phyloP scores from a whole-genome alignment of 106 monocot genomes.

The Dendrobium catenatum region DNA sequence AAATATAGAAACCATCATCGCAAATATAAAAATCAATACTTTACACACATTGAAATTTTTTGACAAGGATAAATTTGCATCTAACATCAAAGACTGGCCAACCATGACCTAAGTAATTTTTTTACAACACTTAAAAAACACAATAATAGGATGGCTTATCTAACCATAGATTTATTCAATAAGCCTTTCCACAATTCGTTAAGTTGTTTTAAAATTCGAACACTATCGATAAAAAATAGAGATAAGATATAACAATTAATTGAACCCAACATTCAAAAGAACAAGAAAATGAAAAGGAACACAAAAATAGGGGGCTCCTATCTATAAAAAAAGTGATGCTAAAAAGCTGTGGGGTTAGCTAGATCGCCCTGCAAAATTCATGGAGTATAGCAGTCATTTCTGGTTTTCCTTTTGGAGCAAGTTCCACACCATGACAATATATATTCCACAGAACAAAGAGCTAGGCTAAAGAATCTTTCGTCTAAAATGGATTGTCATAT shows the following conservation, averaged over 20 bases:
- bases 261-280: neutral
- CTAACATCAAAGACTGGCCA: neutral
- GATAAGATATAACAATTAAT: neutral
- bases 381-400: too few species aligned
- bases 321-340: neutral
- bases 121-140: neutral
- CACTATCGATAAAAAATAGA: neutral
- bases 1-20: neutral
- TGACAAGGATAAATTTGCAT: neutral
- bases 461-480: too few species aligned
- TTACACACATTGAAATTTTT: neutral
- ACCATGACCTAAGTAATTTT: neutral
- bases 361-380: neutral
- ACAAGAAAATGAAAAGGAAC: neutral
- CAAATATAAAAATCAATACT: too few species aligned
- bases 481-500: too few species aligned
- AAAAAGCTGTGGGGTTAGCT: neutral
- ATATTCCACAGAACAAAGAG: too few species aligned
- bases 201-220: neutral
- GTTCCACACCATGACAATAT: too few species aligned
- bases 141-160: neutral
- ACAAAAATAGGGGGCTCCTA: neutral
- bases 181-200: neutral
- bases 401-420: too few species aligned
- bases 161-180: neutral